Percentiles rank a stretch among this genome's conserved stretches.
These are phyloP conservation scores for Kuraishia piskuri DNA, from an alignment of 805 yeast genomes.

Conservation along the genomic window DNA sequence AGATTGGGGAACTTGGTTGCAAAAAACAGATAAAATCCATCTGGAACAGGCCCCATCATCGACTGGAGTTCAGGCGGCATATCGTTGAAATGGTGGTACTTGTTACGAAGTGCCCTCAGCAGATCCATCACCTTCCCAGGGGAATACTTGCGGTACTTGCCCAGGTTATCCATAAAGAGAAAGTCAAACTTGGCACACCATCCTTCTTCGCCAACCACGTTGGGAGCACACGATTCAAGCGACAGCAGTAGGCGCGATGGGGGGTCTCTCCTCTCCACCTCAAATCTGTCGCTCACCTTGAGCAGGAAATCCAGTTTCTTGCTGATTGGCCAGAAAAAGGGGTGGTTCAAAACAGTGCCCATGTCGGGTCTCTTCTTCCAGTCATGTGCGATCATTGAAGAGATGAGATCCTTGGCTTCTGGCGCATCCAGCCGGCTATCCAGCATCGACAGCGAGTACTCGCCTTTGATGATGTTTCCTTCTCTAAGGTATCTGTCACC, in stretches of 20 bases:
- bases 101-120: conserved; percentile 83
- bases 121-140: conserved; percentile 75
- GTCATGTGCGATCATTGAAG: conserved; percentile 59
- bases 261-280: conserved; percentile 74
- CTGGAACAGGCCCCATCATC: conserved; percentile 73
- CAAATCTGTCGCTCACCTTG: conserved; percentile 86
- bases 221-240: conserved; percentile 43
- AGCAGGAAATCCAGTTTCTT: conserved; percentile 77
- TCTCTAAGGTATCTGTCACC: conserved; percentile 89
- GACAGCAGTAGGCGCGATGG: conserved; percentile 50
- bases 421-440: conserved; percentile 32
- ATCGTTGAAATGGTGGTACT: conserved; percentile 91
- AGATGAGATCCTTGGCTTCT: conserved; percentile 69
- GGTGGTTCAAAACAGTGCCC: conserved; percentile 62
- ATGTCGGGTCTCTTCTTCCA: conserved; percentile 73
- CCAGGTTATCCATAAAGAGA: conserved; percentile 73
- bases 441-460: conserved; percentile 41
- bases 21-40: conserved; percentile 77
- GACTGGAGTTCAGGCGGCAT: conserved; percentile 57
- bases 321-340: conserved; percentile 74
- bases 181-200: conserved; percentile 74
- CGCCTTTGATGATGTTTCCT: conserved; percentile 73
- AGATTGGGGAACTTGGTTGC: conserved; percentile 67
- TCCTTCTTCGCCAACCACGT: conserved; percentile 51
- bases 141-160: conserved; percentile 85